Conservation (phyloP, 2,329 filamentous ascomycete species). For the Cladosporium sp. region DNA sequence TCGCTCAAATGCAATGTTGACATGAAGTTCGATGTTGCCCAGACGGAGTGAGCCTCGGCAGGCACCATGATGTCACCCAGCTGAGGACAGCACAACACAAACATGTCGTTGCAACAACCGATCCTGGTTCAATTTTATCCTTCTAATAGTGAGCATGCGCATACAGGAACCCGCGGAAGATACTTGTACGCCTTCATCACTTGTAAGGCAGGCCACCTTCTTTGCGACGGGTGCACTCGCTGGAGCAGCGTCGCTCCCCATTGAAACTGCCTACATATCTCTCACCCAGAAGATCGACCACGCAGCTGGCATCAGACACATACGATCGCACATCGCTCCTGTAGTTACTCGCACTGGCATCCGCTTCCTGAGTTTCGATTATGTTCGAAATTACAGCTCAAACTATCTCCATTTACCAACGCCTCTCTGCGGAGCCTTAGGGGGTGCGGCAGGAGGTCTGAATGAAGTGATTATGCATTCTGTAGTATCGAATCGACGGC, state of each 20-base stretch:
- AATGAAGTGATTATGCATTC: constrained; percentile 15
- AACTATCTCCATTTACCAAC: constrained; percentile 1
- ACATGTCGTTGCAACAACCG: too few relatives aligned
- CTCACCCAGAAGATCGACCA: not conserved
- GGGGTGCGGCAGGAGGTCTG: constrained; percentile 17
- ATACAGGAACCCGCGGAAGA: too few relatives aligned
- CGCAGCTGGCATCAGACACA: not conserved
- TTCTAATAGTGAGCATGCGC: too few relatives aligned
- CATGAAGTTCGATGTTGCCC: not conserved
- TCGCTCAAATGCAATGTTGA: too few relatives aligned
- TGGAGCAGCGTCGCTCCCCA: constrained; percentile 15
- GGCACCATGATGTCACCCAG: too few relatives aligned
- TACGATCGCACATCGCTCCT: not conserved
- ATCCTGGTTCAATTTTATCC: too few relatives aligned
- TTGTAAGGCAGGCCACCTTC: constrained; percentile 13
- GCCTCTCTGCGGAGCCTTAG: constrained; percentile 14
- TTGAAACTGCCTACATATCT: constrained; percentile 4
- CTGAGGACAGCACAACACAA: too few relatives aligned
- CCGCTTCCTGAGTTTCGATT: constrained; percentile 17
- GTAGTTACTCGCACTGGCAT: constrained; percentile 13
- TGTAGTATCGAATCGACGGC: constrained; percentile 6
- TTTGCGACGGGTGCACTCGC: constrained; percentile 16
- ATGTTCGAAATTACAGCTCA: constrained; percentile 4
- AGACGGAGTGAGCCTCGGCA: too few relatives aligned
- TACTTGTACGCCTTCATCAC: constrained; percentile 4